phyloP scores from a whole-genome alignment of 352 stramenopile species.

The Pythium volutum region DNA sequence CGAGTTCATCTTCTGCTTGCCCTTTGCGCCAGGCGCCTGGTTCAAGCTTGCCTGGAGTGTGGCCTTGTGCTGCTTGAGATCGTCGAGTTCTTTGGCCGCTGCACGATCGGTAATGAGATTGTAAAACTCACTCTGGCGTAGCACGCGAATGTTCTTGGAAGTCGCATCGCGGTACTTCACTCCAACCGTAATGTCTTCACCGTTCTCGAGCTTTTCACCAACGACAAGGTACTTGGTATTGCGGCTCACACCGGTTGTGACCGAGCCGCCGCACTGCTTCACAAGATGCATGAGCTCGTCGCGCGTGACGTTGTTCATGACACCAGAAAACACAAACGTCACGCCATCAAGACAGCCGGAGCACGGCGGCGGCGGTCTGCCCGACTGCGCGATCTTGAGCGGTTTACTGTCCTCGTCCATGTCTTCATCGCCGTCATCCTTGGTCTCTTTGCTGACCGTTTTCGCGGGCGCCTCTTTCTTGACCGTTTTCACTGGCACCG shows the following conservation, averaged over 20 bases:
- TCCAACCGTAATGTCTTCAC: constrained; percentile 47
- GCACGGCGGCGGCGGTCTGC: constrained; percentile 51
- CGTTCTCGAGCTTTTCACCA: constrained; percentile 61
- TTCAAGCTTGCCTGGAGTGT: constrained; percentile 50
- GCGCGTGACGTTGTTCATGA: constrained; percentile 51
- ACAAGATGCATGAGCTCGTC: constrained; percentile 73
- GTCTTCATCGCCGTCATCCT: constrained; percentile 8
- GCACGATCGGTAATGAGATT: constrained; percentile 77
- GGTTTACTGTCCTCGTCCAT: constrained; percentile 17
- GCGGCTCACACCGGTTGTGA: constrained; percentile 58
- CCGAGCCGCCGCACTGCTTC: constrained; percentile 69
- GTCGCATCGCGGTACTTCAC: constrained; percentile 91
- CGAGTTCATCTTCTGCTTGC: constrained; percentile 54
- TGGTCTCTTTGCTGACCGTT: constrained; percentile 1
- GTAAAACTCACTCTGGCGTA: constrained; percentile 87
- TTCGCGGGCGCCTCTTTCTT: neutral
- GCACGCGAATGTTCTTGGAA: constrained; percentile 76
- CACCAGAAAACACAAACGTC: constrained; percentile 76
- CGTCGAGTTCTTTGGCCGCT: constrained; percentile 58
- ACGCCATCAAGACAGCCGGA: constrained; percentile 71
- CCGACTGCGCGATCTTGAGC: constrained; percentile 27
- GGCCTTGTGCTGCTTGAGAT: constrained; percentile 58
- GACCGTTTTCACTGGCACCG: neutral
- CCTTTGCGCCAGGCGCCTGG: constrained; percentile 37
- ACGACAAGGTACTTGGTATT: constrained; percentile 80